Evolutionary conservation across 2,329 filamentous ascomycete genomes (phyloP), one percentile per base, ranked within the genome.

Genomic region (Cladosporium sphaerospermum): DNA sequence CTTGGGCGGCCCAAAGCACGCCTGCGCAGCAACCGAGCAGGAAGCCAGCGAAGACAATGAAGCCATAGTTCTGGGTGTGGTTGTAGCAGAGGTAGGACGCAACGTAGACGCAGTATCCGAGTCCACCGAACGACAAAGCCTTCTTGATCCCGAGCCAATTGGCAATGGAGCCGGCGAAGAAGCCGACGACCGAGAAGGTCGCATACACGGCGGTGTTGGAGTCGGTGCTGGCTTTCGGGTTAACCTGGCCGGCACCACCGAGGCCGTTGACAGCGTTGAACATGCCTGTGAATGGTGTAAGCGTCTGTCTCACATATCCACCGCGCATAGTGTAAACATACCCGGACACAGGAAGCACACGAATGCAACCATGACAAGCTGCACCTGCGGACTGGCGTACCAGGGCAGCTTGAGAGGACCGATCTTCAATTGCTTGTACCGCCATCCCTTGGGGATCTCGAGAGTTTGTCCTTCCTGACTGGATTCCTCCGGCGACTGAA

Each of bases 1-100:
- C 88, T 71, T 92, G 88, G 1, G 86, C 88, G 33, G 85, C 85
- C 88, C 88, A 93, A 36, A 93, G 76, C 37, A 92, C 76, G 65
- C 86, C 88, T 44, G 88, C 88, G 65, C 87, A 91, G 54, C 89
- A 73, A 70, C 88, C 88, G 44, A 91, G 81, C 56, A 89, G 78
- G 13, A 83, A 84, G 60, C 88, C 88, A 5, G 88, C 82, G 61
- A 91, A 90, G 62, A 87, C 81, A 66, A 84, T 82, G 71, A 89
- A 91, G 56, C 84, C 85, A 55, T 78, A 72, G 65, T 86, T 86
- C 51, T 74, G 53, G 18, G 76, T 86, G 72, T 89, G 85, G 62
- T 81, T 83, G 72, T 84, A 90, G 71, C 75, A 79, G 39, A 90
- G 75, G 70, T 89, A 86, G 52, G 80, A 81, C 45, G 83, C 80